These are phyloP conservation scores for Populus euphratica DNA, from an alignment of 345 rosid genomes.

Conservation along the genomic window DNA sequence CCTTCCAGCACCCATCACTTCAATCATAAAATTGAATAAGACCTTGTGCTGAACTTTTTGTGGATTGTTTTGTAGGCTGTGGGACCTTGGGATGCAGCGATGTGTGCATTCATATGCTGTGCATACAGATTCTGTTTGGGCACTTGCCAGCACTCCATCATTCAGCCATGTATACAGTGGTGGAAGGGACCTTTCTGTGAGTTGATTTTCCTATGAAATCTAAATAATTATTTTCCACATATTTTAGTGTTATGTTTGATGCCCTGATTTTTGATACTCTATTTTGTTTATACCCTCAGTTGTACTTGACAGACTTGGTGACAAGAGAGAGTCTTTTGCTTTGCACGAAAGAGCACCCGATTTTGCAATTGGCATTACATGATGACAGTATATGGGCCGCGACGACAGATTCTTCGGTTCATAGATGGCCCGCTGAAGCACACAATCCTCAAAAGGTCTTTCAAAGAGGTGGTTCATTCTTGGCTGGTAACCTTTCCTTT, in stretches of 20 bases:
- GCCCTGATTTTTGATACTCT: conserved; percentile 10
- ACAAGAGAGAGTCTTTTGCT: conserved; percentile 95
- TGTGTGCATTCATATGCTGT: conserved; percentile 99
- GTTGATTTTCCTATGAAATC: conserved; percentile 28
- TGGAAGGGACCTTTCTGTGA: conserved; percentile 96
- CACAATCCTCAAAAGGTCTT: conserved; percentile 79
- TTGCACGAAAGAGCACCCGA: conserved; percentile 85
- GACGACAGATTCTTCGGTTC: conserved; percentile 84
- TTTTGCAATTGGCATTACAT: conserved; percentile 82
- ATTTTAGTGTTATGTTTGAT: conserved; percentile 10
- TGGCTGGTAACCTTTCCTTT: conserved; percentile 96
- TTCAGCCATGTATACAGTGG: conserved; percentile 98
- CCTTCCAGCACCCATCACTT: conserved; percentile 1
- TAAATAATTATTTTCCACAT: background rate
- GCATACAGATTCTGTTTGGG: conserved; percentile 99
- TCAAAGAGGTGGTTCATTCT: conserved; percentile 85
- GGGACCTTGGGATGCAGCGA: conserved; percentile 99
- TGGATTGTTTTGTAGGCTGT: conserved; percentile 51
- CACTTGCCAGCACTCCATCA: conserved; percentile 92
- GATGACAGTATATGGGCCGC: conserved; percentile 93
- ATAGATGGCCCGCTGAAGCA: conserved; percentile 93
- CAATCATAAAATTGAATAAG: conserved; percentile 8
- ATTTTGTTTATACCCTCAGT: conserved; percentile 42
- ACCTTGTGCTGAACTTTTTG: conserved; percentile 26
- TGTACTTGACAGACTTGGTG: conserved; percentile 92